Conservation (phyloP, 2,329 filamentous ascomycete genomes). For the Ophiocordyceps sinensis region DNA sequence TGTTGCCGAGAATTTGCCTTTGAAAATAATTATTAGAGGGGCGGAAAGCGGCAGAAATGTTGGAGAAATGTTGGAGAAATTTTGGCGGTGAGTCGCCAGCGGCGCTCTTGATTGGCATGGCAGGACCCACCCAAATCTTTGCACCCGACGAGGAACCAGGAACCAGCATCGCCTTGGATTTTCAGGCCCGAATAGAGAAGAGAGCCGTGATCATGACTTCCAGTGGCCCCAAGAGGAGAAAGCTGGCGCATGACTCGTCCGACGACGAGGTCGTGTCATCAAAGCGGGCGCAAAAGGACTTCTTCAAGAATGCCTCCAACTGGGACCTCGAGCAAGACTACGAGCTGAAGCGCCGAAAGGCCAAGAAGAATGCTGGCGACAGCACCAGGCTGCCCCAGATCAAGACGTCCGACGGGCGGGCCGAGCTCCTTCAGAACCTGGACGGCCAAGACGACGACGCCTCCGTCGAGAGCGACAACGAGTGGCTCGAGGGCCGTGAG, state of each 20-base stretch:
- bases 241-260: constrained; percentile 36
- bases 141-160: not conserved
- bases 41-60: constrained; percentile 16
- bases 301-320: constrained; percentile 59
- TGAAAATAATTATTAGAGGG: not conserved
- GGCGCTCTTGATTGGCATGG: constrained; percentile 12
- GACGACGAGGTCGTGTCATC: constrained; percentile 26
- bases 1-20: not conserved
- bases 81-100: constrained; percentile 21
- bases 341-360: constrained; percentile 65
- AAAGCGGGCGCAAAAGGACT: constrained; percentile 41
- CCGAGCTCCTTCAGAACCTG: constrained; percentile 44
- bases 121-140: constrained; percentile 3
- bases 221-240: constrained; percentile 40
- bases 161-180: not conserved
- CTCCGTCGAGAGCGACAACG: constrained; percentile 41
- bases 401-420: constrained; percentile 63
- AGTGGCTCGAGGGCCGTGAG: constrained; percentile 48
- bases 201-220: constrained; percentile 24
- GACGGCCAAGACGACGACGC: constrained; percentile 48
- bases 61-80: constrained; percentile 19
- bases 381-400: constrained; percentile 62
- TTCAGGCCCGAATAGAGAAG: no score
- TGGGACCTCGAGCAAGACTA: constrained; percentile 93
- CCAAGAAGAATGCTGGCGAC: constrained; percentile 58